phyloP scores from a whole-genome alignment of 129 eudicot species.

The Oenanthe sinensis region DNA sequence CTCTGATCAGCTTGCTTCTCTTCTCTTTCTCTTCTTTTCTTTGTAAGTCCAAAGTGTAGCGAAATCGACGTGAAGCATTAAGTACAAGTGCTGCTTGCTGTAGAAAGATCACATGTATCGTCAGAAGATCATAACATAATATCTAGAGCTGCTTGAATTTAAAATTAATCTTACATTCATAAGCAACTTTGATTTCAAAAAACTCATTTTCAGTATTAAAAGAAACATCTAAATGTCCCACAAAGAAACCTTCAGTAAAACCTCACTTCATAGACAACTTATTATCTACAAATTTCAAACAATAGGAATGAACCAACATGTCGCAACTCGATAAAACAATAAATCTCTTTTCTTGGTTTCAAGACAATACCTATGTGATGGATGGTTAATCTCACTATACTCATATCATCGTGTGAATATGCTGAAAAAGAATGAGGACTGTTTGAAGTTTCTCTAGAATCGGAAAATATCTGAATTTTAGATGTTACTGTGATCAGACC shows the following conservation, averaged over 20 bases:
- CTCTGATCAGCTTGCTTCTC: slow-evolving; percentile 73
- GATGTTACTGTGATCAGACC: not conserved
- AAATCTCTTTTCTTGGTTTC: not conserved
- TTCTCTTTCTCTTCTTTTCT: slow-evolving; percentile 63
- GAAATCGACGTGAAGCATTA: slow-evolving; percentile 92
- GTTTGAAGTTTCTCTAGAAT: not conserved
- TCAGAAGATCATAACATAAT: not conserved
- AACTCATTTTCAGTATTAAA: not conserved
- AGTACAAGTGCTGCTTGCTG: slow-evolving; percentile 99
- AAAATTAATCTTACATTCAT: not conserved
- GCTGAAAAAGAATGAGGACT: not conserved
- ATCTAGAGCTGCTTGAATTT: not conserved
- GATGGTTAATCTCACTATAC: not conserved
- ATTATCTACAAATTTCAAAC: not conserved
- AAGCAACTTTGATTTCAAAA: not conserved
- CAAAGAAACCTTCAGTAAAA: not conserved
- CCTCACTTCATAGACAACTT: not conserved
- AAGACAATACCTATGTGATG: not conserved
- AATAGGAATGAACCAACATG: not conserved
- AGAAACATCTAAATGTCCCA: not conserved
- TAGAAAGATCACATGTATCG: not conserved
- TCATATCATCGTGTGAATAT: not conserved
- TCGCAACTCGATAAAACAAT: not conserved
- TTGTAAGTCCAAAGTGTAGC: slow-evolving; percentile 78
- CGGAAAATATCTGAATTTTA: not conserved